Evolutionary conservation across 2,329 filamentous ascomycete genomes (phyloP), one percentile per base, ranked within the genome.

Genomic region (Paraphoma sp.): DNA sequence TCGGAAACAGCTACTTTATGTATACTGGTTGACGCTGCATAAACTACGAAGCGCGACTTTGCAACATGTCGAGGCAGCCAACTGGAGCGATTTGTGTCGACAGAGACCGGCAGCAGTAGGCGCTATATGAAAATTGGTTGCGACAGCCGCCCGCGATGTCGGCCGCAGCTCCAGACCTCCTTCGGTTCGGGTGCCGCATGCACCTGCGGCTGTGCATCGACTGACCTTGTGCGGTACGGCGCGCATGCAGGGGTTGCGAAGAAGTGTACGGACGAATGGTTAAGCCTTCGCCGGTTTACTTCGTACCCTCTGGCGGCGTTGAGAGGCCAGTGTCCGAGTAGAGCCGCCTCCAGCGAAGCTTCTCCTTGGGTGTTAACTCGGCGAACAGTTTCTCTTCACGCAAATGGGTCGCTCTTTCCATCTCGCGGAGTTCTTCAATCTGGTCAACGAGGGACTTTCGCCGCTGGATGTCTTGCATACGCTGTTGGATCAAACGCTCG

Each of bases 1-100:
- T 47, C n/a, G 36, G 36, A 54, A 12, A 40, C 14, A 46, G 23
- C 2, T 52, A 18, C 18, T 33, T 49, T 47, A 43, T 54, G 12
- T 46, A 23, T 16, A 8, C 23, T 23, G 23, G 23, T 6, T 36
- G 33, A 36, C 9, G 33, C 33, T 36, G 33, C 33, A 36, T 6
- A 42, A 42, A n/a, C 40, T 42, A 9, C 16, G 40, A 17, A 42
- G 14, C 11, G 40, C n/a, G 10, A 38, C 33, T 38, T n/a, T 38
- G 33, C 6, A 38, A 38, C 3, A 38, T n/a, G 33, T 38, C 10
- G 33, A 38, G 23, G 23, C 23, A 23, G 23, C 23, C 23, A 23
- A 5, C 23, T 23, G 23, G 23, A 23, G 23, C 23, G 23, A 23
- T 23, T 23, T 23, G 23, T 23, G 23, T 23, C 23, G 23, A 23